Evolutionary conservation across 306 rosid genomes (phyloP), one percentile per base, ranked within the genome.

Genomic region (Dalbergia oliveri): DNA sequence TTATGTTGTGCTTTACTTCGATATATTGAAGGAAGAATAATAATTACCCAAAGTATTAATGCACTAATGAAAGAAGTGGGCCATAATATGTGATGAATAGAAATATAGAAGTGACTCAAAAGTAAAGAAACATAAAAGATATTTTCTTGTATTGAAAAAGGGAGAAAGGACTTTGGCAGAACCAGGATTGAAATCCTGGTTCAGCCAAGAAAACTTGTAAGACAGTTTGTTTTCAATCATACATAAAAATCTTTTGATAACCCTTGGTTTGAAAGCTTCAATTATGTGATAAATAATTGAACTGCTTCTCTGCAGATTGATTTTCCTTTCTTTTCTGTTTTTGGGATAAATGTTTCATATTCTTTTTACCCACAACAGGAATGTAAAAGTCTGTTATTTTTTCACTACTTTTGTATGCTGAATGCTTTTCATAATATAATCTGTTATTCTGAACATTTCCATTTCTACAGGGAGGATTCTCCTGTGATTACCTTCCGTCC

Each of bases 401-500:
- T 69, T 54, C 16, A 34, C 49, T 57, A 41, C 61, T 66, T 53
- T 10, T 37, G 61, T 33, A 51, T 66, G 78, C 70, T 21, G 10
- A 76, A 61, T 49, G 58, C 41, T 18, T 86, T 67, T 77, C 66
- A 9, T 83, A 56, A 44, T 77, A 39, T 56, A 21, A 49, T 77
- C 75, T 58, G 12, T 21, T 79, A 43, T 71, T 81, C 80, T 81
- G 59, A 69, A 23, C 54, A n/a, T 70, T 57, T 65, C 57, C 41
- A 49, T 84, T 70, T 84, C 61, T 84, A 77, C 91, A 96, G 99
- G 99, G 98, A 91, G 85, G 98, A 93, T 81, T 90, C 84, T 87
- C 97, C 94, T 9, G 86, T 82, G 66, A 86, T 81, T 82, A 91
- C 99, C 80, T 96, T 93, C 77, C 99, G 98, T 72, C 97, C 4